Base-by-base conservation (phyloP, 495 filamentous ascomycete species). In the Tuber microsphaerosporum region DNA sequence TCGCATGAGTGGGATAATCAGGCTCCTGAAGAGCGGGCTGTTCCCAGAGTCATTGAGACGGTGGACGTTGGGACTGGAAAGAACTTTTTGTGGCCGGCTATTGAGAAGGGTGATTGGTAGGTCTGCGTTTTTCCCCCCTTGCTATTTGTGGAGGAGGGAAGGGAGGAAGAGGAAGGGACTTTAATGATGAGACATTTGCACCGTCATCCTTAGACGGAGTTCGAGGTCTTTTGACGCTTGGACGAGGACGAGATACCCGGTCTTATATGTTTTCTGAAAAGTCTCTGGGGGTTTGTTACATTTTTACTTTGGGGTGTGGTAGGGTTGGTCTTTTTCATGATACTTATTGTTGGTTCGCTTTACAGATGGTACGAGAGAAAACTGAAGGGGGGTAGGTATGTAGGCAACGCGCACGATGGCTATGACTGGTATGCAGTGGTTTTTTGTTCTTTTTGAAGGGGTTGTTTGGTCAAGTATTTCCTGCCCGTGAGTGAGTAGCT, bases 1-100 rank as follows among this genome's bases (percentile, higher is more conserved):
- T 51, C 70, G 41, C 43, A 79, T 41, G 75, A 43, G 42, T 80
- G 79, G 74, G 78, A 80, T 65, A 72, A 78, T n/a, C 80, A 75
- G 51, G 69, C 71, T 0, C 69, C 76, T 8, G 73, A 74, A 5
- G 70, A 73, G n/a, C 45, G 69, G 39, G 46, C n/a, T 37, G 70
- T 69, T 70, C 75, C 75, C 31, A 72, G 71, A 39, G 77, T 75
- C 42, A 42, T 76, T 7, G 76, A 65, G 6, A 78, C 70, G 31
- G 77, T 75, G 12, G 74, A 78, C 74, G 77, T 56, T 22, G 71
- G 46, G n/a, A 68, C 73, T 7, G 81, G 81, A 22, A 80, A 77
- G 74, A 72, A 78, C 26, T 83, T 83, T 43, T 61, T 82, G 69
- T 83, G 81, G 81, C 81, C 81, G 22, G 78, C 73, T 43, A 83